Conservation (phyloP, 108 stramenopile genomes). For the Nitzschia sp. region DNA sequence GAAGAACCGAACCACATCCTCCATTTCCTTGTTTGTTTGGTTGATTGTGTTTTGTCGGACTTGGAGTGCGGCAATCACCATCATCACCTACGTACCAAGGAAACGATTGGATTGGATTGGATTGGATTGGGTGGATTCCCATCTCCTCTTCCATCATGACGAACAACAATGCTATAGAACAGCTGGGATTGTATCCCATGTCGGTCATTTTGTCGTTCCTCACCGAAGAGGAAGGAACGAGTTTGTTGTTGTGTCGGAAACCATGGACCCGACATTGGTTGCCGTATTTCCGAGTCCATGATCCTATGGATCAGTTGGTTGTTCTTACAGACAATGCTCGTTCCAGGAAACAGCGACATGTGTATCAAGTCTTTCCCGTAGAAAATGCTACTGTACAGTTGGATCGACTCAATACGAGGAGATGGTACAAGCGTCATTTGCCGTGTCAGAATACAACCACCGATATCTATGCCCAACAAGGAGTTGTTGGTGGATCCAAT, state of each 20-base stretch:
- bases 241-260: conserved; percentile 53
- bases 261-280: conserved; percentile 47
- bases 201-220: conserved; percentile 74
- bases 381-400: conserved; percentile 67
- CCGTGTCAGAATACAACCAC: conserved; percentile 1
- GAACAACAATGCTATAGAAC: conserved; percentile 32
- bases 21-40: no score
- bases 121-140: no score
- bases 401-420: conserved; percentile 70
- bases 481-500: conserved; percentile 28
- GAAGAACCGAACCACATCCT: no score
- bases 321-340: conserved; percentile 8
- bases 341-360: conserved; percentile 22
- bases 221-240: conserved; percentile 59
- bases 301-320: conserved; percentile 7
- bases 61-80: neutral
- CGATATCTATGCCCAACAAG: conserved; percentile 15
- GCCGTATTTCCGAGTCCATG: conserved; percentile 51
- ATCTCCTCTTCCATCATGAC: no score
- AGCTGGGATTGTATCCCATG: conserved; percentile 49
- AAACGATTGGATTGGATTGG: no score
- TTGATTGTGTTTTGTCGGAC: neutral
- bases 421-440: conserved; percentile 40
- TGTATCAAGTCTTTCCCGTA: conserved; percentile 56
- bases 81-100: no score